These are phyloP conservation scores for Cornus controversa DNA, from an alignment of 148 eudicot genomes.

Conservation along the genomic window DNA sequence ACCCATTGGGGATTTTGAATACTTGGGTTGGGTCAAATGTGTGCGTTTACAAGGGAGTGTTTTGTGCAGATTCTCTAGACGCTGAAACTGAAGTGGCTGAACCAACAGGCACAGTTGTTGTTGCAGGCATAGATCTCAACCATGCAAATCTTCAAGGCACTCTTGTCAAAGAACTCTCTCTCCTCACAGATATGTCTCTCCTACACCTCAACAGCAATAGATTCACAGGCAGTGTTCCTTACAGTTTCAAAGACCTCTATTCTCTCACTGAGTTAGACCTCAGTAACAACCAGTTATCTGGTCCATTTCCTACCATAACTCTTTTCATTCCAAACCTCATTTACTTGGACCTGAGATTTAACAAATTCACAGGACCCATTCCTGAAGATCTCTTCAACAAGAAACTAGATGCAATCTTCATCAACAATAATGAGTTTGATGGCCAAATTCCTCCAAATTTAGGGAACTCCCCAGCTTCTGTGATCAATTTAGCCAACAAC, in stretches of 20 bases:
- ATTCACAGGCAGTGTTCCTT: slow-evolving; percentile 65
- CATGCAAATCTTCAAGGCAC: slow-evolving; percentile 60
- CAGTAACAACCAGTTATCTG: slow-evolving; percentile 79
- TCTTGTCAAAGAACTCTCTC: slow-evolving; percentile 52
- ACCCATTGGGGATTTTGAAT: slow-evolving; percentile 50
- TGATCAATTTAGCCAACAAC: slow-evolving; percentile 75
- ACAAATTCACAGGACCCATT: slow-evolving; percentile 54
- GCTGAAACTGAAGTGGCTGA: slow-evolving; percentile 19
- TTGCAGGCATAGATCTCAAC: slow-evolving; percentile 80
- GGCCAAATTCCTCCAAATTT: slow-evolving; percentile 60
- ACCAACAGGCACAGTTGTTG: slow-evolving; percentile 28
- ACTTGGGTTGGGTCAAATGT: slow-evolving; percentile 82
- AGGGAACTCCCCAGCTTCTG: slow-evolving; percentile 83
- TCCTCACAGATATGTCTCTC: slow-evolving; percentile 50
- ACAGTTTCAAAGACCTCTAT: slow-evolving; percentile 35
- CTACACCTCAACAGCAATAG: slow-evolving; percentile 79
- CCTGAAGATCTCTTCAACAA: slow-evolving; percentile 58
- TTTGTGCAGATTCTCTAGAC: slow-evolving; percentile 40
- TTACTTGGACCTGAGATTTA: slow-evolving; percentile 75
- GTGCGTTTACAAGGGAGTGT: slow-evolving; percentile 72
- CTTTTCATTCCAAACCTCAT: slow-evolving; percentile 56
- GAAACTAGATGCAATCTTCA: slow-evolving; percentile 73
- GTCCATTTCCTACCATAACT: slow-evolving; percentile 48
- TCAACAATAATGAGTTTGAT: slow-evolving; percentile 66
- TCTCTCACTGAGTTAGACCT: slow-evolving; percentile 76